Evolutionary conservation across 768 basidiomycete genomes (phyloP), one percentile per base, ranked within the genome.

Genomic region (Mycena pura): DNA sequence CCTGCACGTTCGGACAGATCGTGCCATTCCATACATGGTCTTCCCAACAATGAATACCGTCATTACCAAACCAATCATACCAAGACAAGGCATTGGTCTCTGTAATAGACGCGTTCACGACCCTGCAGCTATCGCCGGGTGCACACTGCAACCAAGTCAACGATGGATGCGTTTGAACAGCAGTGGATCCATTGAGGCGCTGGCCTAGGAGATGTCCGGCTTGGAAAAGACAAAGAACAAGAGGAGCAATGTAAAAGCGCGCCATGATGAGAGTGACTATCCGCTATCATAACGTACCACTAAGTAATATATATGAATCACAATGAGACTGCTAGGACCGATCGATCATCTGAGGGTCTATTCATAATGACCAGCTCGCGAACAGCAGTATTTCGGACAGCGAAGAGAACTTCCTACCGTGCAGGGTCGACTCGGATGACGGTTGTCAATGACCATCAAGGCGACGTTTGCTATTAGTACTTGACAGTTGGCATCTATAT

Each of bases 211-310:
- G 45, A 46, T 46, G 7, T 28, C 45, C 7, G 6, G 45, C 45
- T 46, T 46, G 45, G 45, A 46, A 46, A 46, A 46, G 6, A 29
- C 45, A n/a, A 29, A 46, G 27, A 46, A 46, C 45, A 29, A 46
- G 13, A 28, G 7, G 27, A 46, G 45, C 45, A 46, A 46, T 13
- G 45, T 28, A 46, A 46, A 46, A 46, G n/a, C 45, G 45, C 45
- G 45, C 45, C 45, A 46, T 46, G n/a, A n/a, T n/a, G 27, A 46
- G 45, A 46, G 45, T 46, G 45, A 46, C 27, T 17, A 14, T 46
- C 45, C 45, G 31, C 7, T 46, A 3, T 46, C 13, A 10, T 6
- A 46, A 46, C 45, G 6, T 46, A 46, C 45, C 27, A 46, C 45
- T 46, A n/a, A n/a, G n/a, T n/a, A 2, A 46, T 46, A 46, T 29